A percentile compares a stretch with the other conserved stretches of the same genome.
phyloP scores from a whole-genome alignment of 2,329 filamentous ascomycete genomes.

The Fusarium solani-melongenae region DNA sequence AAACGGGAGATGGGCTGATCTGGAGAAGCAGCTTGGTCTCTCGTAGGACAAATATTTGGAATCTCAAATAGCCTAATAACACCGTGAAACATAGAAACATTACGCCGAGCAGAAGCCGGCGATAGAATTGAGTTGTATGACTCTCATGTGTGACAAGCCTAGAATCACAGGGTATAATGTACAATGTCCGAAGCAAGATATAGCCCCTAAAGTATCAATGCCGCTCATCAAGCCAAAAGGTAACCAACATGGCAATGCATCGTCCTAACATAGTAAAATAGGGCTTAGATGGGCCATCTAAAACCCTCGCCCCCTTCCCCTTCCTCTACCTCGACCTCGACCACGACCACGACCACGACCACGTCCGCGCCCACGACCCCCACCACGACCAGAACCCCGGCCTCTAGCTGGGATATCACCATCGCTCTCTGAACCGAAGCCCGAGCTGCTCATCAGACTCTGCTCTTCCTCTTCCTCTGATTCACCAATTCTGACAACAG shows the following conservation, averaged over 20 bases:
- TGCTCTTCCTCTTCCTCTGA: slow-evolving; percentile 36
- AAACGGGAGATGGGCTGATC: slow-evolving; percentile 78
- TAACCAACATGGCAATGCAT: background rate
- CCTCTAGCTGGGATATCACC: slow-evolving; percentile 41
- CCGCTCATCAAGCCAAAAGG: slow-evolving; percentile 5
- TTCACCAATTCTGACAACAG: slow-evolving; percentile 41
- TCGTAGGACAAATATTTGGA: background rate
- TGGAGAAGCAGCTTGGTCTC: slow-evolving; percentile 60
- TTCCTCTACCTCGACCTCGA: slow-evolving; percentile 34
- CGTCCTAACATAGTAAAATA: background rate
- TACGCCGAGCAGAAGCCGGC: background rate
- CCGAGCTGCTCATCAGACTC: slow-evolving; percentile 7
- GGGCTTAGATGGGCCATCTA: background rate
- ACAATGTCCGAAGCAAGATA: background rate
- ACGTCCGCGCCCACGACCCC: slow-evolving; percentile 34
- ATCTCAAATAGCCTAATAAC: background rate
- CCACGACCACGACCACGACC: slow-evolving; percentile 32
- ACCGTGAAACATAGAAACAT: background rate
- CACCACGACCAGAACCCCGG: slow-evolving; percentile 32
- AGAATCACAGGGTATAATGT: background rate
- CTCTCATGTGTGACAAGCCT: background rate
- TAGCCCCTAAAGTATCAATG: slow-evolving; percentile 8
- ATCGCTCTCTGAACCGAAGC: slow-evolving; percentile 30
- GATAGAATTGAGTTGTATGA: background rate
- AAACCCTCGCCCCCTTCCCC: slow-evolving; percentile 28